Evolutionary conservation across 1,284 basidiomycete species (phyloP), one percentile per base, ranked within the genome.

Genomic region (Malassezia cuniculi): DNA sequence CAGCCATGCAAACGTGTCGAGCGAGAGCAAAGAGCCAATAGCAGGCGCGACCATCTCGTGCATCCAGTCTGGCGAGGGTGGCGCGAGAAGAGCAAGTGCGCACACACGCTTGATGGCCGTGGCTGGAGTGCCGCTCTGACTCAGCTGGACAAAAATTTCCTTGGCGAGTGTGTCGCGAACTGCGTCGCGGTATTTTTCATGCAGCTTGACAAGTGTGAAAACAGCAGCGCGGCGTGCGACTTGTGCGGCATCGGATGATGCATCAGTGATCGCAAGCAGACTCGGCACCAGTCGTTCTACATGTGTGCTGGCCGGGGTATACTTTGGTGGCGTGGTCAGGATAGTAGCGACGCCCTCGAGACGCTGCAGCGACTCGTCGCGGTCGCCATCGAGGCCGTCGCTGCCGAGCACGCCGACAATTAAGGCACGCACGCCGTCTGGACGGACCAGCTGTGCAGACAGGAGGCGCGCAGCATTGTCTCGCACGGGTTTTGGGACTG

Each of bases 381-480:
- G 19, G 15, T 50, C 39, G 3, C 22, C 32, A 3, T n/a, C 40
- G 7, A 46, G 41, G 35, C 53, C 27, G 16, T 55, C 52, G 10
- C 25, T 12, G 11, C 54, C 54, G 19, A 59, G 52, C 3, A 51
- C 51, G 34, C 43, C 55, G 34, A 57, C 47, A 19, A 61, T 41
- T 6, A 61, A 43, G 5, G 54, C 48, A 9, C 54, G 53, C 2
- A 63, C 57, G 9, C 60, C 63, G n/a, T 60, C 57, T 1, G 55
- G 48, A 5, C 63, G 36, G 6, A 64, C 37, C 2, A 66, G 53
- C 38, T 65, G 63, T 11, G 51, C 50, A 6, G 54, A 50, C 5
- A 56, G 39, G 25, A 66, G 41, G 9, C 55, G 48, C n/a, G 45
- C 46, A 0, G 54, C 50, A 2, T 35, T 15, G 22, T 39, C 37